Percentiles rank a stretch among this genome's conserved stretches.
These are phyloP conservation scores for Venturia asperata DNA, from an alignment of 2,329 filamentous ascomycete species.

Conservation along the genomic window DNA sequence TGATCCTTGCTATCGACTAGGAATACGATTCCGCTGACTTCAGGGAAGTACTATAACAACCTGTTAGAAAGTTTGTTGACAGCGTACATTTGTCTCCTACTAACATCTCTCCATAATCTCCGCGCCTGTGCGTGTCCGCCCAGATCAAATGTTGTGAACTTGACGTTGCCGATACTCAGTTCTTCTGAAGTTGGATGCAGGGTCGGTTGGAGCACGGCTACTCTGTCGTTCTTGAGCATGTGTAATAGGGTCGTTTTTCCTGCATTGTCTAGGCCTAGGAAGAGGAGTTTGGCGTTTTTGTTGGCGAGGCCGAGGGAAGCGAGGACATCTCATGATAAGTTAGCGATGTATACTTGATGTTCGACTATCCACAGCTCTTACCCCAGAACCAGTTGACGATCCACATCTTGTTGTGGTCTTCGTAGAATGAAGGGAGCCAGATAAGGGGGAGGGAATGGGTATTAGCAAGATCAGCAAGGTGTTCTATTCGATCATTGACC, in stretches of 20 bases:
- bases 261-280: constrained; percentile 87
- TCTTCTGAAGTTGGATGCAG: constrained; percentile 74
- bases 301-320: constrained; percentile 81
- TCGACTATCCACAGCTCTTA: constrained; percentile 19
- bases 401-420: constrained; percentile 58
- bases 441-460: not conserved
- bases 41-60: constrained; percentile 66
- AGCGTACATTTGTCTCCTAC: constrained; percentile 16
- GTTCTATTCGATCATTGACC: not conserved
- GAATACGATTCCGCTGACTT: constrained; percentile 92
- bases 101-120: constrained; percentile 78
- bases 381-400: constrained; percentile 73
- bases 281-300: constrained; percentile 85
- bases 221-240: constrained; percentile 95
- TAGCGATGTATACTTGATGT: not conserved
- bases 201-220: constrained; percentile 82
- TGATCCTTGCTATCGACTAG: constrained; percentile 96
- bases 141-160: constrained; percentile 90
- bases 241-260: constrained; percentile 90
- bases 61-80: constrained; percentile 12
- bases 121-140: constrained; percentile 72
- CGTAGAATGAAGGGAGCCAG: not conserved
- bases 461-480: not conserved
- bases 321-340: constrained; percentile 44
- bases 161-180: constrained; percentile 49